Evolutionary conservation across 768 basidiomycete species (phyloP).

Genomic region (Paxillus involutus): DNA sequence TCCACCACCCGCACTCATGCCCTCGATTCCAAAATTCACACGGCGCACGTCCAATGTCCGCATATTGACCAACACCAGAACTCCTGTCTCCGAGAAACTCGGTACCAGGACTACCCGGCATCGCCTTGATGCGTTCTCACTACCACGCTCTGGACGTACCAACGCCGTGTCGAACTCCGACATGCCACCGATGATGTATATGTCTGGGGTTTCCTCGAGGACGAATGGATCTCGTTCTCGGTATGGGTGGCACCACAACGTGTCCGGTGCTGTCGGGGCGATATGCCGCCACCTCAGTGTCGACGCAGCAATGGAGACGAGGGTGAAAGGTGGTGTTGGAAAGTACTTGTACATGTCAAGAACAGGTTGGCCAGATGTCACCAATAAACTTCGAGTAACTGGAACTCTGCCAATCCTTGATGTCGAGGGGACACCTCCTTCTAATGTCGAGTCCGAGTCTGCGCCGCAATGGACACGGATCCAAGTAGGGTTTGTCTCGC

Average conservation of each 20-base stretch:
- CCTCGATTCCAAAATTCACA: conserved; percentile 51
- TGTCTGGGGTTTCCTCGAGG: conserved; percentile 78
- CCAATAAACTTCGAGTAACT: conserved; percentile 60
- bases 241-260: conserved; percentile 97
- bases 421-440: not conserved
- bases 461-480: conserved; percentile 57
- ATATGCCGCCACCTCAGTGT: conserved; percentile 94
- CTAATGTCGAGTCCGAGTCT: conserved; percentile 22
- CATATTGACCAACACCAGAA: conserved; percentile 77
- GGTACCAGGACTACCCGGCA: conserved; percentile 84
- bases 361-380: conserved; percentile 90
- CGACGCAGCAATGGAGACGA: conserved; percentile 69
- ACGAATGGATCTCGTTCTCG: conserved; percentile 87
- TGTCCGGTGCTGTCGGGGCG: conserved; percentile 99
- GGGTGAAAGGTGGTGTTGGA: conserved; percentile 64
- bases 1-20: conserved; percentile 27
- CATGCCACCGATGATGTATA: conserved; percentile 94
- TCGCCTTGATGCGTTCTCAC: conserved; percentile 31
- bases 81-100: conserved; percentile 74
- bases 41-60: conserved; percentile 70
- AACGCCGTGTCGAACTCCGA: conserved; percentile 76
- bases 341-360: conserved; percentile 97
- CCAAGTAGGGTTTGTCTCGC: conserved; percentile 91
- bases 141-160: conserved; percentile 40
- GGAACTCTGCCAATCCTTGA: conserved; percentile 13